Base-by-base conservation (phyloP, 2,329 filamentous ascomycete species). In the Alternaria dauci region DNA sequence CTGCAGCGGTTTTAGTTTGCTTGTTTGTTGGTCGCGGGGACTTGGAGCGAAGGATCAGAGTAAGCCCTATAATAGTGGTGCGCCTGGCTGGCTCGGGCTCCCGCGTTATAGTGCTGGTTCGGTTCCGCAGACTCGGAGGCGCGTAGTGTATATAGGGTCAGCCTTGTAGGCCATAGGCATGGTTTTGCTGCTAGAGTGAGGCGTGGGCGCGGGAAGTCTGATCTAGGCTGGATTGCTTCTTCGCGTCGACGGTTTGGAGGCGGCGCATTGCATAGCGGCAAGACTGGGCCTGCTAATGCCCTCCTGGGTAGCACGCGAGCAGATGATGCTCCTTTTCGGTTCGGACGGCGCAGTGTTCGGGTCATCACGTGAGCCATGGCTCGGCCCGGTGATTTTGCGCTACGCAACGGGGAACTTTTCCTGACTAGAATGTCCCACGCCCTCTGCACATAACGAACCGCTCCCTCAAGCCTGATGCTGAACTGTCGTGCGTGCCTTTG, bases 401-500 rank as follows among this genome's bases (percentile, higher is more conserved):
- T 61, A 54, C 50, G 38, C 55, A 36, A 51, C 46, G 54, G 54
- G 59, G 18, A 62, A 63, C 58, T 65, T 71, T 70, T 70, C 62
- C 59, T 56, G 28, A 51, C 39, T 47, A 57, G 56, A 50, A 54
- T 38, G 43, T 53, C 55, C 48, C 58, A 58, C 47, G 41, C 43
- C 41, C 39, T 50, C 47, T 57, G 52, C 52, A 62, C 52, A 62
- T 44, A 55, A 59, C 64, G 18, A 58, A 44, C 44, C 59, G 53
- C 63, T 52, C n/a, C 11, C 62, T 59, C 58, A 47, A 52, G 20
- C 46, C 61, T 67, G 53, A 83, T 83, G 82, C 75, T 82, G 60
- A 79, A 79, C 52, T 83, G 81, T 65, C 78, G 76, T 62, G 76
- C 78, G 64, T 82, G 81, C 71, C 74, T 80, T 51, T 72, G 76